A percentile compares a stretch with the other conserved stretches of the same genome.
Conservation (phyloP, 208 protist genomes). For the Trypanosoma platydactyli region DNA sequence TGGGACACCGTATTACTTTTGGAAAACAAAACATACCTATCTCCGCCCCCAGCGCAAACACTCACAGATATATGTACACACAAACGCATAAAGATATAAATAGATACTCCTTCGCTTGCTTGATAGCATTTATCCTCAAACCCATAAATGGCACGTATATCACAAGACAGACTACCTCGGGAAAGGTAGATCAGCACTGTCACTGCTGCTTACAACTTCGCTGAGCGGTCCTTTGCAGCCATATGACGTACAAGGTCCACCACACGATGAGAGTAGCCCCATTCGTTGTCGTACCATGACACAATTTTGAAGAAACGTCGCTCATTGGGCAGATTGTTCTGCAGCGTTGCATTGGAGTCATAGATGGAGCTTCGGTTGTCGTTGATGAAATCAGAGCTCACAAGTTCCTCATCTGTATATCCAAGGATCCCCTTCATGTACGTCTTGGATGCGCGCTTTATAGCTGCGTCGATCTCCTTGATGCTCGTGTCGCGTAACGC, state of each 20-base stretch:
- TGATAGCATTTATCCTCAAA: too few relatives aligned
- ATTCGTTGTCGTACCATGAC: slow-evolving; percentile 99
- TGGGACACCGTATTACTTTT: too few relatives aligned
- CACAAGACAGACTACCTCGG: neutral
- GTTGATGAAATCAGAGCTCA: slow-evolving; percentile 98
- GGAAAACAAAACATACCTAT: slow-evolving; percentile 5
- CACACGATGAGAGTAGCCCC: slow-evolving; percentile 98
- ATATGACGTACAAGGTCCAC: slow-evolving; percentile 96
- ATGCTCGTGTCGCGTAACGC: slow-evolving; percentile 93
- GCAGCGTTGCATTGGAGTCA: slow-evolving; percentile 97
- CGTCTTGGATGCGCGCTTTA: slow-evolving; percentile 93
- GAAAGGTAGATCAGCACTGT: neutral
- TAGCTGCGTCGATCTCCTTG: slow-evolving; percentile 94
- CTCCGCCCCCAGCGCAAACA: neutral
- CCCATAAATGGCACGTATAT: slow-evolving; percentile 9
- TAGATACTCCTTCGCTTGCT: too few relatives aligned
- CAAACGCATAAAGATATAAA: slow-evolving; percentile 16
- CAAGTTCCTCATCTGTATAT: slow-evolving; percentile 98
- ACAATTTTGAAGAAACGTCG: slow-evolving; percentile 98
- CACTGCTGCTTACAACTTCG: slow-evolving; percentile 50
- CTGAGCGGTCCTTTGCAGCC: slow-evolving; percentile 48
- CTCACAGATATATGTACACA: slow-evolving; percentile 29
- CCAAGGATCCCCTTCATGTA: slow-evolving; percentile 96
- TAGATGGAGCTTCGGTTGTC: slow-evolving; percentile 97
- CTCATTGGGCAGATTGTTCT: slow-evolving; percentile 87